These are phyloP conservation scores for Nidula niveotomentosa DNA, from an alignment of 1,284 basidiomycete species.

Conservation along the genomic window DNA sequence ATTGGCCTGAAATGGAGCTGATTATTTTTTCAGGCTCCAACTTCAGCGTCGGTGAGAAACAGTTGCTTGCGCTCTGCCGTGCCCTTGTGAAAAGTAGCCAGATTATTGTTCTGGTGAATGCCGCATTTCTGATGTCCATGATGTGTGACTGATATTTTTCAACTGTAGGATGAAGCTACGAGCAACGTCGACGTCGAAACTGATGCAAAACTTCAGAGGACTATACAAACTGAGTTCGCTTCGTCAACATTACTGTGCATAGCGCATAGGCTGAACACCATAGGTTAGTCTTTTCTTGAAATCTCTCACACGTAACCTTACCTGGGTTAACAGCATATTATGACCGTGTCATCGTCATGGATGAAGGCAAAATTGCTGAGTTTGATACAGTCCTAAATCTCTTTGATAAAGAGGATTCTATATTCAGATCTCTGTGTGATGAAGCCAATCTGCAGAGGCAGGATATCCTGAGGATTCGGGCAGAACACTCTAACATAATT, in stretches of 20 bases:
- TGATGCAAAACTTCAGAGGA: conserved; percentile 74
- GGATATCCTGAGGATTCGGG: conserved; percentile 35
- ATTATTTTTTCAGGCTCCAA: conserved; percentile 49
- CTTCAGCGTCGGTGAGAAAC: conserved; percentile 78
- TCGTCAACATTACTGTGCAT: conserved; percentile 63
- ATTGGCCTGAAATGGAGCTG: not conserved
- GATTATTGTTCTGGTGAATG: conserved; percentile 65
- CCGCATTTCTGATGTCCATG: not conserved
- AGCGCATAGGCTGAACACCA: conserved; percentile 77
- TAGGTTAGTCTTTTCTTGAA: conserved; percentile 37
- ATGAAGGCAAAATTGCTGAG: conserved; percentile 67
- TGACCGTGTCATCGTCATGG: conserved; percentile 78
- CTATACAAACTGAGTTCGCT: conserved; percentile 73
- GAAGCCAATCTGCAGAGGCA: conserved; percentile 58
- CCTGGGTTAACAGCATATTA: conserved; percentile 51
- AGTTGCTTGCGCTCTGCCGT: conserved; percentile 72
- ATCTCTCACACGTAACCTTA: conserved; percentile 1
- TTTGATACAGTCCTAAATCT: conserved; percentile 80
- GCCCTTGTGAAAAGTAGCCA: conserved; percentile 72
- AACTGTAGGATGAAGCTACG: conserved; percentile 67
- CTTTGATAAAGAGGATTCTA: conserved; percentile 66
- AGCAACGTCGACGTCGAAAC: conserved; percentile 86
- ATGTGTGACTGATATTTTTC: not conserved
- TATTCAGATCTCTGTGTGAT: conserved; percentile 76
- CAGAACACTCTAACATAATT: conserved; percentile 20